These are phyloP conservation scores for Plasmodium reichenowi DNA, from an alignment of 169 alveolate genomes.

Conservation along the genomic window DNA sequence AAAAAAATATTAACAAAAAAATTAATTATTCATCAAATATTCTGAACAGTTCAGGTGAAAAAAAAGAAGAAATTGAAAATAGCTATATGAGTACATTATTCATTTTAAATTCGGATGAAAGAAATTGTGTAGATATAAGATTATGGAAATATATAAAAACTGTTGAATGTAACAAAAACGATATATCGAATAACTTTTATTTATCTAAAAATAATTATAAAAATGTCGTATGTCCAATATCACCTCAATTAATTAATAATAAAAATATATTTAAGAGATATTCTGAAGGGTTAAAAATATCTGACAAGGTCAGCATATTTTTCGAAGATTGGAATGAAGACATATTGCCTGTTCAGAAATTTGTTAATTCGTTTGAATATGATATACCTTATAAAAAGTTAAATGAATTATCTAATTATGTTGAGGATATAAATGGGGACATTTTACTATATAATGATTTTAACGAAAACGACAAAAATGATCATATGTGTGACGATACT, in stretches of 20 bases:
- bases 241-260: slow-evolving; percentile 48
- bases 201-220: background rate
- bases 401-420: slow-evolving; percentile 9
- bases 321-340: slow-evolving; percentile 70
- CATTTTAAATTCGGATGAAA: slow-evolving; percentile 22
- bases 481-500: background rate
- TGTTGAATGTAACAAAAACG: slow-evolving; percentile 32
- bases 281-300: slow-evolving; percentile 44
- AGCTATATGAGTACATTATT: slow-evolving; percentile 32
- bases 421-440: slow-evolving; percentile 14
- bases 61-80: slow-evolving; percentile 1
- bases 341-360: slow-evolving; percentile 44
- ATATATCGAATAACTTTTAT: slow-evolving; percentile 31
- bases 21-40: background rate
- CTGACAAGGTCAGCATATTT: slow-evolving; percentile 64
- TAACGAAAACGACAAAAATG: slow-evolving; percentile 1
- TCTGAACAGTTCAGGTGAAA: slow-evolving; percentile 2
- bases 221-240: slow-evolving; percentile 38
- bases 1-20: background rate
- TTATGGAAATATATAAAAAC: slow-evolving; percentile 41
- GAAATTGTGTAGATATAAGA: slow-evolving; percentile 44
- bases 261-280: slow-evolving; percentile 53
- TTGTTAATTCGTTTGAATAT: slow-evolving; percentile 3
- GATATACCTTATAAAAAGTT: slow-evolving; percentile 20
- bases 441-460: slow-evolving; percentile 13